Conservation (phyloP, 306 rosid species). For the Corylus heterophylla region DNA sequence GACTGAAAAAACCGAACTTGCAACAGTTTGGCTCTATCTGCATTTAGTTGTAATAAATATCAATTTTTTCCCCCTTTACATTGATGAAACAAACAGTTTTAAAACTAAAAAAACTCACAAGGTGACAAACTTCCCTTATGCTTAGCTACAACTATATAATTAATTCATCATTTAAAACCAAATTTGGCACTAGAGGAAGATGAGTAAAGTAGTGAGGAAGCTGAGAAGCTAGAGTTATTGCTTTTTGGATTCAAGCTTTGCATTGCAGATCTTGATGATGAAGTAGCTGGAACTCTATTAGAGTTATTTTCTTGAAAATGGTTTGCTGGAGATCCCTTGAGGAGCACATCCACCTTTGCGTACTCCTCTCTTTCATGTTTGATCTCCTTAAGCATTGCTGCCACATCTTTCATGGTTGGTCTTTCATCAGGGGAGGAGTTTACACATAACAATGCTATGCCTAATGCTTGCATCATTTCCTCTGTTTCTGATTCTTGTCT, state of each 20-base stretch:
- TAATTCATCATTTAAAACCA: slow-evolving; percentile 33
- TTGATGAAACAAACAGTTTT: neutral
- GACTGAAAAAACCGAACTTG: neutral
- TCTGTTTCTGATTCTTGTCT: slow-evolving; percentile 79
- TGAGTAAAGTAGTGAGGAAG: slow-evolving; percentile 56
- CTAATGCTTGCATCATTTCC: slow-evolving; percentile 88
- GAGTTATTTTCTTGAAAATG: slow-evolving; percentile 24
- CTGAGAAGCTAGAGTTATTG: slow-evolving; percentile 69
- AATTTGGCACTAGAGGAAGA: slow-evolving; percentile 45
- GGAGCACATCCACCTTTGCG: slow-evolving; percentile 82
- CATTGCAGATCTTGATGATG: slow-evolving; percentile 52
- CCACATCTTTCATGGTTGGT: slow-evolving; percentile 92
- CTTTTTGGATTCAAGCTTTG: slow-evolving; percentile 54
- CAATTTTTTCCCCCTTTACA: slow-evolving; percentile 1
- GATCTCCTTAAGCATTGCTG: slow-evolving; percentile 87
- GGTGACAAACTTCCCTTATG: neutral
- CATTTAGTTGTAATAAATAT: neutral
- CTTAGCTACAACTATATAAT: neutral
- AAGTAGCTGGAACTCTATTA: slow-evolving; percentile 49
- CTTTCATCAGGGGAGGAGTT: slow-evolving; percentile 80
- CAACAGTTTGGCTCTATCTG: slow-evolving; percentile 15
- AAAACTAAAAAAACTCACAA: neutral
- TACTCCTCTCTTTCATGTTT: slow-evolving; percentile 82
- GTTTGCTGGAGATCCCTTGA: slow-evolving; percentile 66
- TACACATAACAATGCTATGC: slow-evolving; percentile 86